Conservation (phyloP, 2,329 filamentous ascomycete species). For the Daldinia sp. region DNA sequence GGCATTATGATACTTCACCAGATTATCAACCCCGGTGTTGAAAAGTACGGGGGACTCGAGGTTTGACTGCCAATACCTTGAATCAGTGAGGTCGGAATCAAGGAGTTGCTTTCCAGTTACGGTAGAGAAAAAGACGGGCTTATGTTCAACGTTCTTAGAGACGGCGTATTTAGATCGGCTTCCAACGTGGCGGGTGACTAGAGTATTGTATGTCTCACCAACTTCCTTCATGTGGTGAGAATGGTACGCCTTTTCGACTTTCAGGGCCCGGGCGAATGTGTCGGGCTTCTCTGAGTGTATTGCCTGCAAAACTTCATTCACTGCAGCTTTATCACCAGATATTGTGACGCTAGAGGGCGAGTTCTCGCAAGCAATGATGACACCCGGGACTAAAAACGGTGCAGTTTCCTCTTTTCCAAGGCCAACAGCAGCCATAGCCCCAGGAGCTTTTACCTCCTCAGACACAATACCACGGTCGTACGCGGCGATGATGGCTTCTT, state of each 20-base stretch:
- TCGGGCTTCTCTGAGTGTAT: slow-evolving; percentile 39
- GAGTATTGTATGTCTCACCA: slow-evolving; percentile 33
- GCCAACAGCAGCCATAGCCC: slow-evolving; percentile 53
- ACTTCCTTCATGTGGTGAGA: slow-evolving; percentile 48
- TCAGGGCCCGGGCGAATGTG: slow-evolving; percentile 41
- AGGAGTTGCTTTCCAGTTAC: slow-evolving; percentile 25
- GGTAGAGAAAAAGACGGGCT: slow-evolving; percentile 42
- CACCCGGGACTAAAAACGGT: slow-evolving; percentile 38
- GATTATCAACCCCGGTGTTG: slow-evolving; percentile 27
- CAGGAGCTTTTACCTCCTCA: slow-evolving; percentile 25
- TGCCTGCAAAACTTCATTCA: slow-evolving; percentile 40
- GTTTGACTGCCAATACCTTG: slow-evolving; percentile 44
- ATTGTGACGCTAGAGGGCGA: slow-evolving; percentile 46
- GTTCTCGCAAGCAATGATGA: slow-evolving; percentile 46
- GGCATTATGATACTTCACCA: slow-evolving; percentile 26
- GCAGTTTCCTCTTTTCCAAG: slow-evolving; percentile 43
- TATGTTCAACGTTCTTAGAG: neutral
- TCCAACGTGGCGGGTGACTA: slow-evolving; percentile 29
- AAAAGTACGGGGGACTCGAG: slow-evolving; percentile 44
- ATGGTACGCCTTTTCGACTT: slow-evolving; percentile 53
- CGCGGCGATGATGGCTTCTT: slow-evolving; percentile 56
- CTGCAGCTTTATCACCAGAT: slow-evolving; percentile 38
- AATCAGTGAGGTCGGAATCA: slow-evolving; percentile 17
- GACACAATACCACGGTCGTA: slow-evolving; percentile 56
- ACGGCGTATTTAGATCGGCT: neutral